Evolutionary conservation across 768 basidiomycete species (phyloP), one percentile per base, ranked within the genome.

Genomic region (Mycena epipterygia): DNA sequence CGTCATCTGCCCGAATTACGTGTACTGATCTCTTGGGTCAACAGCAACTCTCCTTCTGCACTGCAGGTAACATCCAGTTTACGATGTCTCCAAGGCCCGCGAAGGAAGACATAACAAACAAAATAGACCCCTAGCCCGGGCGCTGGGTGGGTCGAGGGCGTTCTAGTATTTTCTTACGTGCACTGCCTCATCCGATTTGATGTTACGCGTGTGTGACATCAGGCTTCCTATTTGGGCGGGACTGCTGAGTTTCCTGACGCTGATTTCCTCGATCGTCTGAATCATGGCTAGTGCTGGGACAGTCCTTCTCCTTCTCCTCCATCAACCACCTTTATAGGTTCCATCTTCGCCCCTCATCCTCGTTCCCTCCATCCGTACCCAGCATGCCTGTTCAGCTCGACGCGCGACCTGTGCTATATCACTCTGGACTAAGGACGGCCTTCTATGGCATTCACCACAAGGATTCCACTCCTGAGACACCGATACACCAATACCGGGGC

Each of bases 401-500:
- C 51, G 13, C 52, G 21, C 25, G 48, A 4, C 67, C 67, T 56
- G 52, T 49, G 8, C 11, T 71, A 29, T 83, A 87, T 70, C 91
- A 93, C 79, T 64, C 81, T 39, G 76, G 79, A 39, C 89, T 95
- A 56, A 77, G 85, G 55, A 90, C 93, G 0, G 89, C 90, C 12
- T 94, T 95, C 80, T 83, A 82, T 42, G 93, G 93, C 62, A 74
- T 91, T 51, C 84, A 88, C 37, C 93, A 94, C 77, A 71, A 86
- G 12, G 70, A 89, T 32, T 93, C 93, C 6, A 87, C 89, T 0
- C 78, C 83, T 29, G 87, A 87, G 55, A 76, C 81, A 0, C 86
- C 84, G 16, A 84, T 95, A 70, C 89, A 91, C 74, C 93, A 94
- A 76, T 95, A 89, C 74, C 87, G 89, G 25, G 93, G 93, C 42